Base-by-base conservation (phyloP, 306 rosid genomes). In the Calophaca sinica region DNA sequence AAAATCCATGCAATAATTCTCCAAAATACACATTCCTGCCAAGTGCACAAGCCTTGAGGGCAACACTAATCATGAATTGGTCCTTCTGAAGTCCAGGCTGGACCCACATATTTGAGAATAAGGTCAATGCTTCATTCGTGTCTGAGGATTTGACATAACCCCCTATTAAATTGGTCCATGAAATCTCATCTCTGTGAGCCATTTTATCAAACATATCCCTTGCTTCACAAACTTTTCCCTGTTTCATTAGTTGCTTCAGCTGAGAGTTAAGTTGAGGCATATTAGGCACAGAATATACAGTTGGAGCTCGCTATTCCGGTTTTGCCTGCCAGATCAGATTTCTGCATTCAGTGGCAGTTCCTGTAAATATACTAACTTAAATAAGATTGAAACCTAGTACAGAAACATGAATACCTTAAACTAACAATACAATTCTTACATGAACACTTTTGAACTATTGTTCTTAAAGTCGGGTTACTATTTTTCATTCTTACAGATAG, bases 1-100 rank as follows among this genome's bases (percentile, higher is more conserved):
- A 81, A 80, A 77, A 88, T n/a, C 80, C 91, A 80, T 92, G 97
- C 74, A 92, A 69, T 31, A 63, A 29, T 78, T 81, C 84, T 45
- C 93, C 97, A 72, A 51, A 75, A 64, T 29, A 61, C 8, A 72
- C 60, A 62, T 89, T 80, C 84, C 44, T 54, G 65, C 74, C 72
- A 53, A 78, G 80, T 6, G 87, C 93, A 75, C 94, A 87, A 85
- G 26, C 26, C 26, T 20, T 20, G 26, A 20, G 26, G 26, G 26
- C 26, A 20, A 20, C 26, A 20, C 26, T 20, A 20, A 20, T 20
- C 26, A 20, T 20, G 26, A 20, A 20, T 20, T 20, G 26, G 26
- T 20, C 26, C 26, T 20, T 20, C 26, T 20, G 26, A 20, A 20
- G 26, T 20, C 26, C 26, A 20, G 26, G 26, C 26, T 20, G 26